Evolutionary conservation across 768 basidiomycete genomes (phyloP).

Genomic region (Agaricus subrufescens): DNA sequence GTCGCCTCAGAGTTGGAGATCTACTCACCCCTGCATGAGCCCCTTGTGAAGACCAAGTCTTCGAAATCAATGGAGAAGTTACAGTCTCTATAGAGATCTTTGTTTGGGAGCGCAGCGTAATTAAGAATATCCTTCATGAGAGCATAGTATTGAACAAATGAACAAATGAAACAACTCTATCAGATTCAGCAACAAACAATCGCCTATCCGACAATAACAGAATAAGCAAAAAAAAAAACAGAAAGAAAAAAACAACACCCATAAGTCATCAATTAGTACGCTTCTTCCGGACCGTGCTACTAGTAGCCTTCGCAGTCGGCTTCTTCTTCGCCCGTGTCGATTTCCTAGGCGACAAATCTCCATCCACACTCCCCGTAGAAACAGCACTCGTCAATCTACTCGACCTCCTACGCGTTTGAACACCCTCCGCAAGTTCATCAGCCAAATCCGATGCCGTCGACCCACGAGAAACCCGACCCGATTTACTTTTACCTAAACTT

Average conservation of each 20-base stretch:
- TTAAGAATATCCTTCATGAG: no score
- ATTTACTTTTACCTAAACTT: slow-evolving; percentile 15
- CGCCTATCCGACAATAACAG: background rate
- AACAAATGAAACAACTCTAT: background rate
- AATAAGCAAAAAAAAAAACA: background rate
- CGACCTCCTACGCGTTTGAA: slow-evolving; percentile 38
- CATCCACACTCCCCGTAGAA: slow-evolving; percentile 18
- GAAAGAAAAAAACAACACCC: background rate
- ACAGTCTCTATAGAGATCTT: no score
- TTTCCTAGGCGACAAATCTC: slow-evolving; percentile 19
- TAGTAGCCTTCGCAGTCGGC: slow-evolving; percentile 2
- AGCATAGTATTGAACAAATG: no score
- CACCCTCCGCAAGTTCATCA: slow-evolving; percentile 26
- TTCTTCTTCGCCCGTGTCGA: slow-evolving; percentile 12
- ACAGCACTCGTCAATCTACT: slow-evolving; percentile 32
- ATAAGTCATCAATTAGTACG: slow-evolving; percentile 1
- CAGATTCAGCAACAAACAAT: background rate
- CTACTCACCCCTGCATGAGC: no score
- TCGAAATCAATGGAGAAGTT: no score
- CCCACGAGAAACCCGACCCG: slow-evolving; percentile 14
- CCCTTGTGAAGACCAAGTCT: no score
- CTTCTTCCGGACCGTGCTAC: slow-evolving; percentile 11
- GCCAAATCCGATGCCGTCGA: slow-evolving; percentile 23
- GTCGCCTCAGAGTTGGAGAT: no score
- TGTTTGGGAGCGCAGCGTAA: no score